These are phyloP conservation scores for Catunica adiposa DNA, from an alignment of 2,329 filamentous ascomycete genomes.

Conservation along the genomic window DNA sequence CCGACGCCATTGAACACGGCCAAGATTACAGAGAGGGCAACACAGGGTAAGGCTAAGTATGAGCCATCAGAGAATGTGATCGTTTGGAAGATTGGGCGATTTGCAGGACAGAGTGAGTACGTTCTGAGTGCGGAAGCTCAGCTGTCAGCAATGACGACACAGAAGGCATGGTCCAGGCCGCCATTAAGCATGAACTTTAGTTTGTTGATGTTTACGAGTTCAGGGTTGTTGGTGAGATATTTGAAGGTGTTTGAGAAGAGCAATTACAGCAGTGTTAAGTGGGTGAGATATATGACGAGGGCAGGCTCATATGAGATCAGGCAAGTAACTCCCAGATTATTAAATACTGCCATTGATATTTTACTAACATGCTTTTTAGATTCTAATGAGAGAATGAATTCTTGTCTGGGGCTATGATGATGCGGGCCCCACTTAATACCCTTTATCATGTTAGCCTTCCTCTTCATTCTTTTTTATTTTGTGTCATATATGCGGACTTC, in stretches of 20 bases:
- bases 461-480: not conserved
- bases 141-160: conserved; percentile 91
- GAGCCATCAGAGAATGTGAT: conserved; percentile 97
- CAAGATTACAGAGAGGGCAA: conserved; percentile 79
- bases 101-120: conserved; percentile 93
- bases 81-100: conserved; percentile 97
- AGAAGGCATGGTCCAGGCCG: conserved; percentile 90
- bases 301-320: conserved; percentile 95
- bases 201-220: conserved; percentile 95
- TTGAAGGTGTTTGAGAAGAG: conserved; percentile 98
- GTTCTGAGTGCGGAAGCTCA: conserved; percentile 88
- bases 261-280: conserved; percentile 97
- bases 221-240: conserved; percentile 79
- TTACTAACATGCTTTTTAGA: not conserved
- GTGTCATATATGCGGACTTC: not conserved
- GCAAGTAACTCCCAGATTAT: conserved; percentile 26
- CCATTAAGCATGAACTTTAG: conserved; percentile 85
- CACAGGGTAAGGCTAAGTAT: conserved; percentile 94
- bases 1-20: conserved; percentile 95
- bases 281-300: conserved; percentile 97
- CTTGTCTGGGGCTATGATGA: not conserved
- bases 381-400: not conserved
- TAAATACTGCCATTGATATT: not conserved
- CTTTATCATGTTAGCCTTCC: not conserved
- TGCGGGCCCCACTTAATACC: not conserved